Percentiles rank a stretch among this genome's conserved stretches.
These are phyloP conservation scores for Arachis stenosperma DNA, from an alignment of 306 rosid genomes.

Conservation along the genomic window DNA sequence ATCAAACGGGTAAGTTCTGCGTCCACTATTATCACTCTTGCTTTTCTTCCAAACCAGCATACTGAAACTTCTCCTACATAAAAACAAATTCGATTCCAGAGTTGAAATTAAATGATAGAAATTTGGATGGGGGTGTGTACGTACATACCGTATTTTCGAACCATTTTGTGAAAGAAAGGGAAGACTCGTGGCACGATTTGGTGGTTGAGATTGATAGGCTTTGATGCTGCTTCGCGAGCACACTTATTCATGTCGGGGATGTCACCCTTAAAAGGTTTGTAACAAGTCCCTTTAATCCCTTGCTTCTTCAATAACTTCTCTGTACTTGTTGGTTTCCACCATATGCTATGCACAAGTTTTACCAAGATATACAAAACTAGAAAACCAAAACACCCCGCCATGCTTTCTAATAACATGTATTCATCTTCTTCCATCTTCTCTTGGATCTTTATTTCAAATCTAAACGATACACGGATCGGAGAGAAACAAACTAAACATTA, in stretches of 20 bases:
- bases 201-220: constrained; percentile 44
- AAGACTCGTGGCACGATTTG: constrained; percentile 47
- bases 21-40: constrained; percentile 49
- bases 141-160: constrained; percentile 41
- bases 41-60: constrained; percentile 47
- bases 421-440: constrained; percentile 39
- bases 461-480: too few relatives aligned
- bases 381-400: constrained; percentile 8
- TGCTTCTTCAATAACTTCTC: constrained; percentile 43
- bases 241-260: constrained; percentile 38
- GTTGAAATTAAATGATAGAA: too few relatives aligned
- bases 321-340: constrained; percentile 49
- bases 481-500: too few relatives aligned
- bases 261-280: constrained; percentile 50
- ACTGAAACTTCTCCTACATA: constrained; percentile 43
- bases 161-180: constrained; percentile 46
- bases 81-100: too few relatives aligned
- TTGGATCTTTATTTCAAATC: too few relatives aligned
- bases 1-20: constrained; percentile 43
- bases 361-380: constrained; percentile 21
- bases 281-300: constrained; percentile 55
- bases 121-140: too few relatives aligned
- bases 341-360: constrained; percentile 33
- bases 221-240: constrained; percentile 38
- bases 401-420: constrained; percentile 28